Evolutionary conservation across 345 rosid genomes (phyloP).

Genomic region (Euphorbia tirucalli): DNA sequence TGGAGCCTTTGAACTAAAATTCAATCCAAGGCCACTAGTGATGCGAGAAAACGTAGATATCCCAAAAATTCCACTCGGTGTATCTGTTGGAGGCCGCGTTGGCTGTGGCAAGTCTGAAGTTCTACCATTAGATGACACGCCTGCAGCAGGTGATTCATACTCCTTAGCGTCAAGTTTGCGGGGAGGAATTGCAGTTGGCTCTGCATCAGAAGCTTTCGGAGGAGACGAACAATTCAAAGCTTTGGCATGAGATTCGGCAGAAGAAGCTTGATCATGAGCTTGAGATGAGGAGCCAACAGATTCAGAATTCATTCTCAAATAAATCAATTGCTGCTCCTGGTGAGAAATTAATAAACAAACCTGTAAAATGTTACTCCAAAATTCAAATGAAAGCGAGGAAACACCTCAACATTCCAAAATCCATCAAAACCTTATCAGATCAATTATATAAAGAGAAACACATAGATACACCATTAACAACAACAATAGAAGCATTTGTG

Average conservation of each 20-base stretch:
- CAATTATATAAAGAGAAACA: neutral
- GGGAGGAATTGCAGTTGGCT: neutral
- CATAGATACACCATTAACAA: neutral
- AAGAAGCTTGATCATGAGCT: conserved; percentile 27
- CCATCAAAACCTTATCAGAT: neutral
- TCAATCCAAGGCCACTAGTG: conserved; percentile 18
- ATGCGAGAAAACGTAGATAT: conserved; percentile 18
- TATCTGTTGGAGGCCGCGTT: conserved; percentile 1
- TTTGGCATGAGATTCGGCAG: conserved; percentile 14
- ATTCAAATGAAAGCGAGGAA: neutral
- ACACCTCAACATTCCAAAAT: neutral
- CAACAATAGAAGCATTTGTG: conserved; percentile 1
- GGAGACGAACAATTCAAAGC: conserved; percentile 12
- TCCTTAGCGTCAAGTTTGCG: neutral
- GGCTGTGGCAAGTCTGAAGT: conserved; percentile 21
- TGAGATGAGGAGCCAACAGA: conserved; percentile 37
- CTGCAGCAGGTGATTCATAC: conserved; percentile 4
- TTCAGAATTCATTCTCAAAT: conserved; percentile 44
- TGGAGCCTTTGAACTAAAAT: conserved; percentile 6
- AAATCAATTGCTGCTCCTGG: neutral
- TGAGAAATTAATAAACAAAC: neutral
- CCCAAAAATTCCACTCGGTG: conserved; percentile 6
- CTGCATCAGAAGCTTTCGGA: neutral
- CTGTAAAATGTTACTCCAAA: conserved; percentile 5
- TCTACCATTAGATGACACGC: conserved; percentile 8